These are phyloP conservation scores for Pinus albicaulis DNA, from an alignment of 75 land plant genomes.

Conservation along the genomic window DNA sequence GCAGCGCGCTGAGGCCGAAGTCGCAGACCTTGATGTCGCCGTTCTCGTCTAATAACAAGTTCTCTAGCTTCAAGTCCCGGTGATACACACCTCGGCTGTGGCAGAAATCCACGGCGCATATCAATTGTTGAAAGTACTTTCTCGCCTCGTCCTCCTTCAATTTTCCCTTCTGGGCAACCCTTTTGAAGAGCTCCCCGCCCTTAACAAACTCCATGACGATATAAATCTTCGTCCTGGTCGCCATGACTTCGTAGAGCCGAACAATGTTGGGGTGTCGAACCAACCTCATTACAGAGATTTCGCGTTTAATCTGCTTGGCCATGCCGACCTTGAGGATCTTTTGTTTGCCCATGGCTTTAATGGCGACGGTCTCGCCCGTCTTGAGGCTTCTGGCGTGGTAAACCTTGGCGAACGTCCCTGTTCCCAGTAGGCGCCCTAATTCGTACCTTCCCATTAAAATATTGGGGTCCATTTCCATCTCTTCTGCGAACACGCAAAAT, in stretches of 20 bases:
- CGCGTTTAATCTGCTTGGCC: conserved; percentile 33
- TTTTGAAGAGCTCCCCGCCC: conserved; percentile 28
- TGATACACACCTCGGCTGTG: conserved; percentile 59
- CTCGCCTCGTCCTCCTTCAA: conserved; percentile 44
- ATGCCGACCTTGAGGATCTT: conserved; percentile 7
- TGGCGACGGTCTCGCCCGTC: conserved; percentile 11
- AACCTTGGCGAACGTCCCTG: conserved; percentile 12
- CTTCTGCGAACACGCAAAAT: too few species aligned
- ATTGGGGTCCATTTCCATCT: neutral
- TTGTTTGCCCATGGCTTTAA: conserved; percentile 13
- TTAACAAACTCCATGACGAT: conserved; percentile 30
- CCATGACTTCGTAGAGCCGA: conserved; percentile 35
- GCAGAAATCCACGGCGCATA: conserved; percentile 50
- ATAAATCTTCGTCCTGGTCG: conserved; percentile 23
- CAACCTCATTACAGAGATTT: conserved; percentile 34
- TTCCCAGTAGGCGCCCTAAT: conserved; percentile 2
- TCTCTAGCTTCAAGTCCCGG: conserved; percentile 63
- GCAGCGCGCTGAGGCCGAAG: conserved; percentile 54
- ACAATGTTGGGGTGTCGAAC: conserved; percentile 45
- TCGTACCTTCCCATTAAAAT: conserved; percentile 10
- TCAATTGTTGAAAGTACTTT: conserved; percentile 59
- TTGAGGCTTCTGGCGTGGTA: conserved; percentile 1
- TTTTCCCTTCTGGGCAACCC: conserved; percentile 4
- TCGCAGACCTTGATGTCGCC: conserved; percentile 58
- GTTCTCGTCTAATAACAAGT: conserved; percentile 46